A percentile compares a stretch with the other conserved stretches of the same genome.
phyloP scores from a whole-genome alignment of 139 green algal genomes.

The Volvox reticuliferus region DNA sequence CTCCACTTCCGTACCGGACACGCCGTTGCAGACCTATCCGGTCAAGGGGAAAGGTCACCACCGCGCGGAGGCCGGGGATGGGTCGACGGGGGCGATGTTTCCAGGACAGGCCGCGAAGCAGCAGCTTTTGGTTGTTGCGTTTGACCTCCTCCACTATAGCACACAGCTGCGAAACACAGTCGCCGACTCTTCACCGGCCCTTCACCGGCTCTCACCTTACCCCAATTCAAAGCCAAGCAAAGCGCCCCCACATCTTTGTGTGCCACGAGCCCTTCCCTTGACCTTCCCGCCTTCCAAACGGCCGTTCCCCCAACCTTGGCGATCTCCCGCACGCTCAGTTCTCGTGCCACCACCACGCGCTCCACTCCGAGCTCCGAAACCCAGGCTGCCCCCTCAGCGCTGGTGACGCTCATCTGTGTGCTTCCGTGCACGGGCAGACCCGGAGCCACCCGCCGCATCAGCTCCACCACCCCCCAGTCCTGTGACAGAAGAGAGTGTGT shows the following conservation, averaged over 20 bases:
- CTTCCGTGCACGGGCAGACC: slow-evolving; percentile 77
- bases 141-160: no score
- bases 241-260: no score
- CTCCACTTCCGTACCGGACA: slow-evolving; percentile 78
- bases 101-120: no score
- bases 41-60: background rate
- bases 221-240: no score
- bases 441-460: slow-evolving; percentile 77
- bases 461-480: slow-evolving; percentile 79
- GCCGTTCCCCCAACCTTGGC: slow-evolving; percentile 14
- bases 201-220: no score
- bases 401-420: slow-evolving; percentile 84
- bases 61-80: background rate
- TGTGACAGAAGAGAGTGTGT: slow-evolving; percentile 40
- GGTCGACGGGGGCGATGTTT: no score
- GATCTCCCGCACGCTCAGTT: slow-evolving; percentile 86
- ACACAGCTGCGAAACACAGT: no score
- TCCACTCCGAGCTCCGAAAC: slow-evolving; percentile 67
- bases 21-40: slow-evolving; percentile 38
- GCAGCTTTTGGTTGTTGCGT: no score
- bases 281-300: background rate
- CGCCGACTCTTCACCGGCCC: no score
- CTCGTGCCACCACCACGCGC: slow-evolving; percentile 85
- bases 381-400: slow-evolving; percentile 66
- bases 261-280: background rate